These are phyloP conservation scores for Saccharomycopsis schoenii DNA, from an alignment of 805 yeast species.

Conservation along the genomic window DNA sequence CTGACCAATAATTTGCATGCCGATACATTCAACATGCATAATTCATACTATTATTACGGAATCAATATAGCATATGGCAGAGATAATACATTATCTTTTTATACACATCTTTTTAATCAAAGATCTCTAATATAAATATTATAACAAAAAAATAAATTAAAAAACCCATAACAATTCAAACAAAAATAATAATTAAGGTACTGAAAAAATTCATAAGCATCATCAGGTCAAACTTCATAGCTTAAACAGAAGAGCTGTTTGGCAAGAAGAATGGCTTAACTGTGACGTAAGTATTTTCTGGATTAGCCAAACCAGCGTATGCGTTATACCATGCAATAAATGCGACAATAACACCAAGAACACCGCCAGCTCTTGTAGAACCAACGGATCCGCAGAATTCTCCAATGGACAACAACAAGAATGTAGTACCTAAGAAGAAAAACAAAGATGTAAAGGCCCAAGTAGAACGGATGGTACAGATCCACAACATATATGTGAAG, in stretches of 20 bases:
- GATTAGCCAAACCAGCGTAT: constrained; percentile 49
- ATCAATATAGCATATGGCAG: no score
- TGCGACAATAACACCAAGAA: constrained; percentile 43
- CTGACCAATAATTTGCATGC: no score
- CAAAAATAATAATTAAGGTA: neutral
- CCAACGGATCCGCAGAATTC: constrained; percentile 34
- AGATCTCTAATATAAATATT: neutral
- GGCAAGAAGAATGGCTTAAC: constrained; percentile 40
- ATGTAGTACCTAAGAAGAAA: constrained; percentile 43
- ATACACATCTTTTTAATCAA: no score
- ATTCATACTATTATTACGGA: no score
- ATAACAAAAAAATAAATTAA: neutral
- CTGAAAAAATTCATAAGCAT: neutral
- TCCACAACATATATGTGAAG: constrained; percentile 43
- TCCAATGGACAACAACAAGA: constrained; percentile 43
- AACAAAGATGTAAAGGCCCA: constrained; percentile 52
- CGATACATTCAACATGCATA: neutral
- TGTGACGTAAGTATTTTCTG: constrained; percentile 43
- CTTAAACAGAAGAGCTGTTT: constrained; percentile 20
- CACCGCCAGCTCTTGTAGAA: constrained; percentile 42
- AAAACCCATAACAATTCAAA: neutral
- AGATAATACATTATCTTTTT: no score
- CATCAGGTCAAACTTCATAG: neutral
- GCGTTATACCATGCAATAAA: constrained; percentile 53
- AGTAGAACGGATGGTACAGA: constrained; percentile 55